Base-by-base conservation (phyloP, 371 early-diverging fungal genomes). In the Vairimorpha necatrix region DNA sequence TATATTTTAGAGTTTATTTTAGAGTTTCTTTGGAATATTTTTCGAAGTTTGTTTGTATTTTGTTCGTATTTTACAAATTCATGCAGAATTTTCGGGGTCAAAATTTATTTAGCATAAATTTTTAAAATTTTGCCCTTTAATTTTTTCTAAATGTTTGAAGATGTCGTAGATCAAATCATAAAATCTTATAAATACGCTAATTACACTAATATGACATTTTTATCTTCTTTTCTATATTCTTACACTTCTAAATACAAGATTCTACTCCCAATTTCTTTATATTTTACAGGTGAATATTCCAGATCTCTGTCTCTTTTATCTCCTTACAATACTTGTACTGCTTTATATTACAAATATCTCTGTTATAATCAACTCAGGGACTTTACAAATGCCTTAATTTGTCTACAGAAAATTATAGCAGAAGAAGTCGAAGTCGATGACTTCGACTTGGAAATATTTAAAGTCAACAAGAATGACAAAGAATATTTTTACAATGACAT, bases 241-340 rank as follows among this genome's bases (percentile, higher is more conserved):
- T 18, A 38, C 16, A 38, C 28, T 39, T 18, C 47, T 38, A 46
- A 74, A 56, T 78, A 70, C 67, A 48, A 28, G n/a, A 30, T 75
- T 9, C 53, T 81, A 16, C 28, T 73, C 39, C 63, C 82, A 33
- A 73, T 85, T 60, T 38, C 69, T 42, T 54, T 83, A 42, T 79
- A 85, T 80, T 69, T 62, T 67, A 63, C 80, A 28, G 62, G 60
- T 14, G 85, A 85, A 69, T 77, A 82, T 70, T 13, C 72, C n/a
- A 63, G 82, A 36, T 71, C 80, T 26, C 20, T 83, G 0, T 67
- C 33, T 34, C 62, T 72, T 48, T 73, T 85, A 11, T 32, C 48
- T 30, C 47, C 54, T 28, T 24, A 72, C 9, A 47, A 71, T 47
- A 74, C 79, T 62, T 69, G 24, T 39, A 80, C 84, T 14, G 74